Evolutionary conservation across 1,139 yeast species (phyloP).

Genomic region (Saccharomyces hybrid): DNA sequence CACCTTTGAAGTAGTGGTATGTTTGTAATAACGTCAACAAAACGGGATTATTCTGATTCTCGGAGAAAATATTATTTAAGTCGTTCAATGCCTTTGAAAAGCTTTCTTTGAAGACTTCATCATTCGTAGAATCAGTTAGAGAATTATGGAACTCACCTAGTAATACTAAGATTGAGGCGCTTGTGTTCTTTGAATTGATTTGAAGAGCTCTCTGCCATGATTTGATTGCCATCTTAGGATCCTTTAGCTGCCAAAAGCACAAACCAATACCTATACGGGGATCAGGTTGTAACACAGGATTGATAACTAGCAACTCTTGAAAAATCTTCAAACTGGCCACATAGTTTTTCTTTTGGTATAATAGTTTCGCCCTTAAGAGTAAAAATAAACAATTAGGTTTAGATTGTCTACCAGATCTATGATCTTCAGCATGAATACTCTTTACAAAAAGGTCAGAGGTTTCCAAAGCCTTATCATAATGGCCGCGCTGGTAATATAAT

Average conservation of each 20-base stretch:
- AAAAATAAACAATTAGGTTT: conserved; percentile 64
- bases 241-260: conserved; percentile 85
- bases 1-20: conserved; percentile 54
- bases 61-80: conserved; percentile 24
- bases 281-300: conserved; percentile 79
- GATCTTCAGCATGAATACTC: conserved; percentile 31
- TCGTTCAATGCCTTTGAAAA: conserved; percentile 41
- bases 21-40: conserved; percentile 42
- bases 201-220: conserved; percentile 81
- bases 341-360: conserved; percentile 67
- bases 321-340: conserved; percentile 67
- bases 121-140: conserved; percentile 37
- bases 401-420: conserved; percentile 22
- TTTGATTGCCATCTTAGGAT: conserved; percentile 61
- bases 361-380: conserved; percentile 76
- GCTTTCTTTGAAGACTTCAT: conserved; percentile 47
- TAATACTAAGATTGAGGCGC: conserved; percentile 59
- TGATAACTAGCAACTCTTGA: conserved; percentile 70
- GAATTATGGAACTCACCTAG: conserved; percentile 65
- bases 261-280: conserved; percentile 93
- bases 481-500: conserved; percentile 40
- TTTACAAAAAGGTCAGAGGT: conserved; percentile 50
- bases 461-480: conserved; percentile 60
- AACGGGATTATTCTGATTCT: conserved; percentile 34
- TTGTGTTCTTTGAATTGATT: conserved; percentile 52